Evolutionary conservation across 305 asterid genomes (phyloP).

Genomic region (Solanum chacoense): DNA sequence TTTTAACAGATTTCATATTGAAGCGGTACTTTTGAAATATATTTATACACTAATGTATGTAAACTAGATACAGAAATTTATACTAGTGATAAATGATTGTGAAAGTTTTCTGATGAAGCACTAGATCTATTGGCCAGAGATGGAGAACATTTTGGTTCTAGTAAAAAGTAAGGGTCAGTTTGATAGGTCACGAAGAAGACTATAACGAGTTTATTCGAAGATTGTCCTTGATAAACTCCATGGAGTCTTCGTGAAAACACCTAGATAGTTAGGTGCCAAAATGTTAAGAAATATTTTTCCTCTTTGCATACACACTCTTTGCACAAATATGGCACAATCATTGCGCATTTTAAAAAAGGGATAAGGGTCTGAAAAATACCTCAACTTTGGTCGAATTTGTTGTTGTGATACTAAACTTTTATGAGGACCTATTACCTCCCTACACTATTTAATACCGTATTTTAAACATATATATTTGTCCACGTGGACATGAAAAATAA

Average conservation of each 20-base stretch:
- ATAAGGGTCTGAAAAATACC: too few species aligned
- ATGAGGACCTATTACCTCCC: too few species aligned
- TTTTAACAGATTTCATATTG: not conserved
- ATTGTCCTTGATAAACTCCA: not conserved
- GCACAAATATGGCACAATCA: not conserved
- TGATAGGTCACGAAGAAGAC: slow-evolving; percentile 25
- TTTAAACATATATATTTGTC: too few species aligned
- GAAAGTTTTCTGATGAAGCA: not conserved
- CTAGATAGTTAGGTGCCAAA: not conserved
- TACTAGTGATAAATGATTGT: not conserved
- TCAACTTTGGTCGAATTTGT: too few species aligned
- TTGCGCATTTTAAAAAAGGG: not conserved
- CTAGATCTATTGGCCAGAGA: too few species aligned
- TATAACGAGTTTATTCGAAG: slow-evolving; percentile 5
- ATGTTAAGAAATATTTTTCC: not conserved
- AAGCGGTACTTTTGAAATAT: not conserved
- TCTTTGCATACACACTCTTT: not conserved
- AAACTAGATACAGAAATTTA: not conserved
- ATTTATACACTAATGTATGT: too few species aligned
- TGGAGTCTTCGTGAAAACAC: not conserved
- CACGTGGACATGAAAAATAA: too few species aligned
- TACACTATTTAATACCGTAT: too few species aligned
- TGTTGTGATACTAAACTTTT: too few species aligned
- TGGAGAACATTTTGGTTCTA: not conserved
- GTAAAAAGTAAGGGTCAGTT: not conserved